Conservation (phyloP, 371 early-diverging fungal species). For the Zopfochytrium polystomum region DNA sequence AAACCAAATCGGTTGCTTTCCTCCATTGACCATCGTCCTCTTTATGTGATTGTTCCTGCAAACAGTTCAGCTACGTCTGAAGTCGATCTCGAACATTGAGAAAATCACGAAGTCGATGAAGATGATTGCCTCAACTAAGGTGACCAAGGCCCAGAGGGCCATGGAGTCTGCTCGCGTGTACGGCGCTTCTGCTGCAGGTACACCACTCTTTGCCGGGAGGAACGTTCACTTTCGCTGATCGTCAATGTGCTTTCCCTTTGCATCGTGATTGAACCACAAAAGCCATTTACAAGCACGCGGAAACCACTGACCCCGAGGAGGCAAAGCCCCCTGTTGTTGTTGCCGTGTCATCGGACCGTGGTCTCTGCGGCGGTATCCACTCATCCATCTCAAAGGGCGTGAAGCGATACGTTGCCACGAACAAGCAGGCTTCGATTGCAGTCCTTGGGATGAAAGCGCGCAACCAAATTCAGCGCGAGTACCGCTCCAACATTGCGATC, state of each 20-base stretch:
- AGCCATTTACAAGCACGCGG: conserved; percentile 80
- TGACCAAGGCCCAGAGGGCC: conserved; percentile 86
- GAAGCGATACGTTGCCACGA: conserved; percentile 58
- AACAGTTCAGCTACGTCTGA: conserved; percentile 93
- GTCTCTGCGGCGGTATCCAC: conserved; percentile 99
- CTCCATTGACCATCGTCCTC: too few relatives aligned
- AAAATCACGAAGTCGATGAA: conserved; percentile 99
- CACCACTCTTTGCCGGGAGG: not conserved
- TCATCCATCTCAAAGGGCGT: conserved; percentile 87
- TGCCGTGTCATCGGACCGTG: conserved; percentile 92
- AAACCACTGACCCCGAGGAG: conserved; percentile 58
- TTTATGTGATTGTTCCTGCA: too few relatives aligned
- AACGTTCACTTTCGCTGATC: not conserved
- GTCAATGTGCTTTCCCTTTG: too few relatives aligned
- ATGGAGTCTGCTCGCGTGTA: conserved; percentile 91
- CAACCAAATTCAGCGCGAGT: conserved; percentile 77
- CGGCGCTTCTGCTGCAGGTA: conserved; percentile 70
- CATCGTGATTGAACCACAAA: too few relatives aligned
- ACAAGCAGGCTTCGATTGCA: conserved; percentile 49
- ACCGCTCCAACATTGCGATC: conserved; percentile 68
- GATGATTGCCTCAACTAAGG: conserved; percentile 99
- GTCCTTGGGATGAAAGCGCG: conserved; percentile 94
- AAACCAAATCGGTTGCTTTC: too few relatives aligned
- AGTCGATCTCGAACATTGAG: conserved; percentile 95
- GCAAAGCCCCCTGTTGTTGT: conserved; percentile 69